phyloP scores from a whole-genome alignment of 1,284 basidiomycete species.

The Cystobasidium slooffiae region DNA sequence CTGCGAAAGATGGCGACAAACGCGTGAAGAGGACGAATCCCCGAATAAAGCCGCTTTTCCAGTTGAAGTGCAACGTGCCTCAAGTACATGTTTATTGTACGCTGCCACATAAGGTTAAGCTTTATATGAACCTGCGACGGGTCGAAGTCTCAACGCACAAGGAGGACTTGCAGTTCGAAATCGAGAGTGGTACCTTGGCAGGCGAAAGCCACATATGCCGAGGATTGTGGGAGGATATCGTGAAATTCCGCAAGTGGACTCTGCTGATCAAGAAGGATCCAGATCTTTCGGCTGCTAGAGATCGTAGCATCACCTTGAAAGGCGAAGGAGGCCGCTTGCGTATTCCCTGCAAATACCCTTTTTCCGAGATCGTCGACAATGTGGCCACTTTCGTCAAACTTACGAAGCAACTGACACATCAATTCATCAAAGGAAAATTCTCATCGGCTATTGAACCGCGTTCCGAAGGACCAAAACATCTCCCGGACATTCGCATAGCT shows the following conservation, averaged over 20 bases:
- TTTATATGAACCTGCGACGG: slow-evolving; percentile 48
- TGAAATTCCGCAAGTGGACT: slow-evolving; percentile 67
- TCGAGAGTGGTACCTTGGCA: slow-evolving; percentile 59
- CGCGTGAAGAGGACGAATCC: slow-evolving; percentile 42
- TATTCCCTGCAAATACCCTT: slow-evolving; percentile 77
- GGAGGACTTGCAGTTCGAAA: slow-evolving; percentile 51
- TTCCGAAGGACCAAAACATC: slow-evolving; percentile 70
- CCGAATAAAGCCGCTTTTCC: slow-evolving; percentile 43
- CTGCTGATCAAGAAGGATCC: slow-evolving; percentile 58
- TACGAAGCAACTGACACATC: slow-evolving; percentile 58
- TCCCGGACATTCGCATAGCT: slow-evolving; percentile 67
- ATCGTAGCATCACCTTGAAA: slow-evolving; percentile 58
- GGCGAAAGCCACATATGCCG: slow-evolving; percentile 58
- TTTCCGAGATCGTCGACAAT: slow-evolving; percentile 62
- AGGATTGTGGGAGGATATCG: slow-evolving; percentile 77
- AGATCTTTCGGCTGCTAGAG: slow-evolving; percentile 53
- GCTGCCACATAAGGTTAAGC: slow-evolving; percentile 54
- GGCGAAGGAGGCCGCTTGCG: slow-evolving; percentile 72
- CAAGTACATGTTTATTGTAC: slow-evolving; percentile 55
- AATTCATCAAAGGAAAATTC: slow-evolving; percentile 56
- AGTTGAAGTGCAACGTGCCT: slow-evolving; percentile 52
- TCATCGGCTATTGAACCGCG: slow-evolving; percentile 70
- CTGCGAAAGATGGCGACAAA: slow-evolving; percentile 16
- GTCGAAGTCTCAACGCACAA: slow-evolving; percentile 50
- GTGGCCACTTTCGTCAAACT: slow-evolving; percentile 58